Evolutionary conservation across 805 yeast species (phyloP).

Genomic region (Ogataea parapolymorpha): DNA sequence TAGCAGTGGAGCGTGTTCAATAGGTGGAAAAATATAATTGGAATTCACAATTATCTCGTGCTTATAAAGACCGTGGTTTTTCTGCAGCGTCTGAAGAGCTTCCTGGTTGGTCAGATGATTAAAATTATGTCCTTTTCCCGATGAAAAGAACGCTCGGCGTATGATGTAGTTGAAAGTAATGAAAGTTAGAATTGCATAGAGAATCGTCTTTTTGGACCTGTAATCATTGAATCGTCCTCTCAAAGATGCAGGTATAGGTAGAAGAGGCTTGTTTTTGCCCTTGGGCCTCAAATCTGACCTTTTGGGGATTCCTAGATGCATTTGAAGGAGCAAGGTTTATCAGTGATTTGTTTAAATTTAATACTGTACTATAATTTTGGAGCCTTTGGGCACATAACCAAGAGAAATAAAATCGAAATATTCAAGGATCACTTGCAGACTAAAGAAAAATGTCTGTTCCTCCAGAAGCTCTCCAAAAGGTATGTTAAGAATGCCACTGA

Average conservation of each 20-base stretch:
- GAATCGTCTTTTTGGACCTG: conserved; percentile 8
- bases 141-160: conserved; percentile 34
- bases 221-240: conserved; percentile 13
- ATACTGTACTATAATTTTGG: background rate
- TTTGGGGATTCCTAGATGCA: conserved; percentile 29
- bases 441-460: conserved; percentile 37
- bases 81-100: conserved; percentile 20
- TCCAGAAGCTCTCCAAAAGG: conserved; percentile 43
- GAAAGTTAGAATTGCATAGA: conserved; percentile 8
- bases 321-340: conserved; percentile 7
- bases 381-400: conserved; percentile 6
- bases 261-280: conserved; percentile 14
- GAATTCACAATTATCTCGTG: conserved; percentile 48
- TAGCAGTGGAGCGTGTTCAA: conserved; percentile 63
- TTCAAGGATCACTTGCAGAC: background rate
- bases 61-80: conserved; percentile 41
- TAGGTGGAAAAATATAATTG: conserved; percentile 65
- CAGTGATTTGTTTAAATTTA: background rate
- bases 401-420: background rate
- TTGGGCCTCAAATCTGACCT: conserved; percentile 26
- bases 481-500: conserved; percentile 5
- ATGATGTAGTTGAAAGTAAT: conserved; percentile 8
- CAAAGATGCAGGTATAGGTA: conserved; percentile 22
- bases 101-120: conserved; percentile 26
- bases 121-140: conserved; percentile 13